Evolutionary conservation across 2,329 filamentous ascomycete genomes (phyloP).

Genomic region (Fusarium dlaminii): DNA sequence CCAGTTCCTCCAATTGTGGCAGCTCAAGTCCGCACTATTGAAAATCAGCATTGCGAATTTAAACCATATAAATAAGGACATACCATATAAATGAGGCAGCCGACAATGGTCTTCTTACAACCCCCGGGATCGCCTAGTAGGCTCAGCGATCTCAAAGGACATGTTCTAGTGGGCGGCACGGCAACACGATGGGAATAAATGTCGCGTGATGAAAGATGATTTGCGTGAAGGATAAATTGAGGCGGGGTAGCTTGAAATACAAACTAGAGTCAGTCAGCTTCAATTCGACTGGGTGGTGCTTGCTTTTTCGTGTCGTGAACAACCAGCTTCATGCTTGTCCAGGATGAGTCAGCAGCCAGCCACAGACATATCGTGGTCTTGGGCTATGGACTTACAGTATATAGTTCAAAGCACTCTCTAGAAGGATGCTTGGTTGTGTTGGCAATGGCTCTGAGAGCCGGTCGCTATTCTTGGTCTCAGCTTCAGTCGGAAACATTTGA

Average conservation of each 20-base stretch:
- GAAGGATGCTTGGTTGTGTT: rapidly evolving
- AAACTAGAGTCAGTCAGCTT: neutral
- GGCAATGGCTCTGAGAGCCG: neutral
- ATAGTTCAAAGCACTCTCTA: neutral
- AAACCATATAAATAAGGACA: neutral
- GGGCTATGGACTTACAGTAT: neutral
- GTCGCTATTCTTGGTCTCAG: neutral
- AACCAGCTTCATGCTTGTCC: neutral
- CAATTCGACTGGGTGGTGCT: neutral
- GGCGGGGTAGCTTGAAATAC: neutral
- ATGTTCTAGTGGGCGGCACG: neutral
- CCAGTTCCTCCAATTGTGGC: neutral
- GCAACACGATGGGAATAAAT: neutral
- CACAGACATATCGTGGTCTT: neutral
- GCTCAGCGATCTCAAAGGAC: neutral
- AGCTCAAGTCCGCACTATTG: neutral
- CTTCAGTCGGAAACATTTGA: neutral
- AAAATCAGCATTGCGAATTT: neutral
- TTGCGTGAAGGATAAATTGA: neutral
- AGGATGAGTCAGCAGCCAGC: neutral
- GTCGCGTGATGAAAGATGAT: neutral
- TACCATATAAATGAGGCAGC: neutral
- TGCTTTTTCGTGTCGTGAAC: neutral
- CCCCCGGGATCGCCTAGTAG: neutral
- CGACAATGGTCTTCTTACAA: neutral